Percentiles rank a stretch among this genome's conserved stretches.
Evolutionary conservation across 2,329 filamentous ascomycete genomes (phyloP).

Genomic region (Aspergillus viridinutans): DNA sequence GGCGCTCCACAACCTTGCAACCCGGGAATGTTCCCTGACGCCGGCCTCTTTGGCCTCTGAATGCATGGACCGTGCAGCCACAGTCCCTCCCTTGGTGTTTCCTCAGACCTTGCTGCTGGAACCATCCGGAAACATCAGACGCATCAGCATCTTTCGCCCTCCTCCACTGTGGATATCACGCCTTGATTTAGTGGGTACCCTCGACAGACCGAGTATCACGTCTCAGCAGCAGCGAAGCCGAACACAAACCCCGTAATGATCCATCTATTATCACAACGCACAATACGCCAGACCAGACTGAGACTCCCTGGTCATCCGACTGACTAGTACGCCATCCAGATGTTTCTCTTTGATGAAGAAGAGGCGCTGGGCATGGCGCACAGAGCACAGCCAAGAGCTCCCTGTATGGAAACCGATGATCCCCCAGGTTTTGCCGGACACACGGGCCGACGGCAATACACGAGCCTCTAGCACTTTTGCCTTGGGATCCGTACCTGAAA

Average conservation of each 20-base stretch:
- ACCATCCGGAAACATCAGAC: background rate
- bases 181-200: background rate
- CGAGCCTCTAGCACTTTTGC: background rate
- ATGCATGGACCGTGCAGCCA: background rate
- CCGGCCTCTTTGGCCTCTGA: background rate
- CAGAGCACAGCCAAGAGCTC: conserved; percentile 1
- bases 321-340: background rate
- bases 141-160: background rate
- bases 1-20: background rate
- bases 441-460: conserved; percentile 15
- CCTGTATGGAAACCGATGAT: conserved; percentile 2
- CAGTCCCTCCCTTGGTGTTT: background rate
- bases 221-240: background rate
- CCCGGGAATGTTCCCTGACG: background rate
- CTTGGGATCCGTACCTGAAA: conserved; percentile 5
- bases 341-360: background rate
- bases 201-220: background rate
- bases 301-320: background rate
- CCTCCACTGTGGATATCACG: background rate
- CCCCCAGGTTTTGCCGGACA: conserved; percentile 13
- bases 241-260: background rate
- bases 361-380: background rate
- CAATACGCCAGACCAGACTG: background rate
- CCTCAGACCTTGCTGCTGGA: background rate
- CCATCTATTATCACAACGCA: background rate